Conservation (phyloP, 805 yeast genomes). For the Myxozyma monticola region DNA sequence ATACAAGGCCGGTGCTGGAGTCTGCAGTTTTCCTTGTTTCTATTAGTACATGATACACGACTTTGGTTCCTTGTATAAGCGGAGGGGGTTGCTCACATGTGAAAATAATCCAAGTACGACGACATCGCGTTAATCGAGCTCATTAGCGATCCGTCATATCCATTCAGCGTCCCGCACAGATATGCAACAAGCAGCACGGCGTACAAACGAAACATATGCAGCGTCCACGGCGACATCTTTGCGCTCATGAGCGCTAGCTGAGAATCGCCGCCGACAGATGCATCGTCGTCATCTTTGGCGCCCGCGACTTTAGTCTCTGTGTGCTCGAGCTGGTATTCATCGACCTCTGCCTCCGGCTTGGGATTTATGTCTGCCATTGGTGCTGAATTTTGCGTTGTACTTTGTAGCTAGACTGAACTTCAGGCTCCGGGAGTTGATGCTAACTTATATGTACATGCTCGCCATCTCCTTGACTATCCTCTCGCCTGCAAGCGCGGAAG, state of each 20-base stretch:
- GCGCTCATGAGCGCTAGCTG: background rate
- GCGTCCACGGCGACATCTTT: slow-evolving; percentile 19
- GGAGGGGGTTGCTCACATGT: no score
- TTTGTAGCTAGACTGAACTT: no score
- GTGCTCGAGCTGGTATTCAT: slow-evolving; percentile 2
- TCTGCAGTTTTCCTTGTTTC: no score
- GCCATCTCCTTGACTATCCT: no score
- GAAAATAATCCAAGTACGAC: slow-evolving; percentile 11
- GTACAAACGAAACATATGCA: slow-evolving; percentile 11
- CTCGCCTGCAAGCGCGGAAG: no score
- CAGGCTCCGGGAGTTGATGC: no score
- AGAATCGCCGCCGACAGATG: no score
- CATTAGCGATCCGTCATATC: slow-evolving; percentile 22
- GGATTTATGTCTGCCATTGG: no score
- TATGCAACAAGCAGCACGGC: slow-evolving; percentile 7
- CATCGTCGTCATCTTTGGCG: background rate
- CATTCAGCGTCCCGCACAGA: slow-evolving; percentile 15
- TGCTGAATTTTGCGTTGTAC: no score
- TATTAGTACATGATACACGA: no score
- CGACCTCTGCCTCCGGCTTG: background rate
- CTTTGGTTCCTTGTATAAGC: no score
- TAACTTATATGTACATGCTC: no score
- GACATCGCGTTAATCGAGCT: slow-evolving; percentile 18
- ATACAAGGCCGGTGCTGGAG: slow-evolving; percentile 15
- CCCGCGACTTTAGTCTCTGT: slow-evolving; percentile 1